phyloP scores from a whole-genome alignment of 2,329 filamentous ascomycete genomes.

The Trichoderma semiorbis region DNA sequence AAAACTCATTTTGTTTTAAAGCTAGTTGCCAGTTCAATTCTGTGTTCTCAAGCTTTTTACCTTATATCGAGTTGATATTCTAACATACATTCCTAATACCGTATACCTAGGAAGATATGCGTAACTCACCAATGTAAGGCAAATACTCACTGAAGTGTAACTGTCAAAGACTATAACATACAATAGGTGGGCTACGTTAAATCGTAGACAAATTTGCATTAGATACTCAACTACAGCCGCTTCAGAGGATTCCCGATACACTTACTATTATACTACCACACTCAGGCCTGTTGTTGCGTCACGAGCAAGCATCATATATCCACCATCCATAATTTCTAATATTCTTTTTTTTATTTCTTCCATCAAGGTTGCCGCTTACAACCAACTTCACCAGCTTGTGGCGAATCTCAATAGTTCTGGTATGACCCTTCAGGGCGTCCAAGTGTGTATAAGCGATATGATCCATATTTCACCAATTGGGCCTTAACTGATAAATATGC shows the following conservation, averaged over 20 bases:
- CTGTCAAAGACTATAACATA: not conserved
- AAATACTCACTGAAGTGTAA: not conserved
- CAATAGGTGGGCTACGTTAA: not conserved
- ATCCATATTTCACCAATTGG: not conserved
- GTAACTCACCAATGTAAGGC: not conserved
- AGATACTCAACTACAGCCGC: too few relatives aligned
- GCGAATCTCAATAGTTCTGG: not conserved
- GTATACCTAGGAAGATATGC: not conserved
- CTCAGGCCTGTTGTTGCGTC: not conserved
- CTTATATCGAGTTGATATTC: not conserved
- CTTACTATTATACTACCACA: not conserved
- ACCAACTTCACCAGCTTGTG: not conserved
- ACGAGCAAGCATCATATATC: not conserved
- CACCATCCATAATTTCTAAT: not conserved
- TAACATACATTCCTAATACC: too few relatives aligned
- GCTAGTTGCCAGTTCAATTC: not conserved
- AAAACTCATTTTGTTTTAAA: not conserved
- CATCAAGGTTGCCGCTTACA: not conserved
- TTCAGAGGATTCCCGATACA: not conserved
- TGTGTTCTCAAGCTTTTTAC: not conserved
- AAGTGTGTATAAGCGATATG: not conserved
- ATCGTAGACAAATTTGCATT: accelerated
- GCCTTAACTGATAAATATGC: not conserved
- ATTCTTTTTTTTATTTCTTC: not conserved
- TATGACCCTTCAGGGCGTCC: not conserved